These are phyloP conservation scores for Erythrobasidium yunnanense DNA, from an alignment of 768 basidiomycete genomes.

Conservation along the genomic window DNA sequence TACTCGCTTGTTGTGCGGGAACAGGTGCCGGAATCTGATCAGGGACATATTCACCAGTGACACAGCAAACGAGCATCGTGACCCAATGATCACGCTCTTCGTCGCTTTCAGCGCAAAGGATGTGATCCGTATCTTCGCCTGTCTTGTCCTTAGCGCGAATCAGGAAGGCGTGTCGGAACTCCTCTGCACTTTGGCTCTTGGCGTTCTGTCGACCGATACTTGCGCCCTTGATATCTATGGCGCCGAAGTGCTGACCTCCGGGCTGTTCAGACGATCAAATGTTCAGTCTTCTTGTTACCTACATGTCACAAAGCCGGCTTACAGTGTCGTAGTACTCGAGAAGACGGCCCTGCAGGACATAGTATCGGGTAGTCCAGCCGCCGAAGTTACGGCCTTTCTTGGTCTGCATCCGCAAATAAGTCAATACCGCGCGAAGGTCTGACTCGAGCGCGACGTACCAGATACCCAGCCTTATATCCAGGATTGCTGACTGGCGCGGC, in stretches of 20 bases:
- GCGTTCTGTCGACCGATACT: conserved; percentile 83
- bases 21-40: conserved; percentile 2
- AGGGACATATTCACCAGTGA: conserved; percentile 28
- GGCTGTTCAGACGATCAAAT: too few relatives aligned
- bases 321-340: conserved; percentile 94
- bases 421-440: background rate
- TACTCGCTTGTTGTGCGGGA: background rate
- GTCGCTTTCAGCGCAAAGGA: conserved; percentile 93
- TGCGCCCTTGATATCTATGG: conserved; percentile 78
- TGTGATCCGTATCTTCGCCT: conserved; percentile 64
- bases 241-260: conserved; percentile 80
- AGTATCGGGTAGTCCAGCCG: conserved; percentile 84
- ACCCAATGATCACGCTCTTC: conserved; percentile 89
- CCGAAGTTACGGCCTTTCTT: conserved; percentile 97
- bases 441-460: conserved; percentile 54
- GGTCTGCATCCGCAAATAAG: conserved; percentile 44
- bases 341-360: conserved; percentile 78
- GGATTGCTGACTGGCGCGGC: conserved; percentile 56
- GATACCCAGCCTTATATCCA: conserved; percentile 30
- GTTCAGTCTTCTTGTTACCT: too few relatives aligned
- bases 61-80: conserved; percentile 52
- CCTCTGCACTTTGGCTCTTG: conserved; percentile 57
- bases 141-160: conserved; percentile 74
- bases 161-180: conserved; percentile 93
- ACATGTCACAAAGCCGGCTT: too few relatives aligned